These are phyloP conservation scores for Aspergillus sp. DNA, from an alignment of 2,329 filamentous ascomycete species.

Conservation along the genomic window DNA sequence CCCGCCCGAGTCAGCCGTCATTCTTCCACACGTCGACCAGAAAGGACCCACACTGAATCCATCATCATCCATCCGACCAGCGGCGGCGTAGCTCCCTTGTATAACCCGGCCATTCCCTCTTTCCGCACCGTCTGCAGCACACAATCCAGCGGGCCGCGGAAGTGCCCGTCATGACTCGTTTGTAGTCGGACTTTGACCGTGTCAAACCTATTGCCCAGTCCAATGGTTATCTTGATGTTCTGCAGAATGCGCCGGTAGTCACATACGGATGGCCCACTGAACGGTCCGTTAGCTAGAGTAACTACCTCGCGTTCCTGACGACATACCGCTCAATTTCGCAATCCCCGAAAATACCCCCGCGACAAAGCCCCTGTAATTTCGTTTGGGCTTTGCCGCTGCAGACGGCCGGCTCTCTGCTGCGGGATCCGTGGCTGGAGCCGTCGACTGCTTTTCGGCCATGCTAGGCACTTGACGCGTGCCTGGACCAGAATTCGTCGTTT, in stretches of 20 bases:
- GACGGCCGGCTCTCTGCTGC: slow-evolving; percentile 5
- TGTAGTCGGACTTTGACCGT: slow-evolving; percentile 95
- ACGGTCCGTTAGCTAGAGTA: neutral
- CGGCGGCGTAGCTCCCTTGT: slow-evolving; percentile 89
- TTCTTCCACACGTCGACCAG: neutral
- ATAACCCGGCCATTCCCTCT: slow-evolving; percentile 76
- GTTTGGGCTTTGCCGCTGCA: slow-evolving; percentile 14
- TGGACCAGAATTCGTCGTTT: no score
- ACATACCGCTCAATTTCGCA: slow-evolving; percentile 72
- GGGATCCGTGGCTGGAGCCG: slow-evolving; percentile 1
- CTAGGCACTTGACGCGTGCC: no score
- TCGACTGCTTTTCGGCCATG: slow-evolving; percentile 1
- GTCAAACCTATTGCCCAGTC: slow-evolving; percentile 70
- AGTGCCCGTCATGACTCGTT: slow-evolving; percentile 67
- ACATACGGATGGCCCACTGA: slow-evolving; percentile 52
- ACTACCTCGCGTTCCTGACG: neutral
- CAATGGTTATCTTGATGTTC: no score
- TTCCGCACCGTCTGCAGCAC: slow-evolving; percentile 72
- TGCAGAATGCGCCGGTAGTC: no score
- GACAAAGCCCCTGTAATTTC: slow-evolving; percentile 88
- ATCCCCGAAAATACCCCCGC: slow-evolving; percentile 94
- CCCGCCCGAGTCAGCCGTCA: slow-evolving; percentile 14
- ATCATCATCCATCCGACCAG: slow-evolving; percentile 98
- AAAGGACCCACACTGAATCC: slow-evolving; percentile 55
- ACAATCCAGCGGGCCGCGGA: slow-evolving; percentile 79